Evolutionary conservation across 352 stramenopile species (phyloP), one percentile per base, ranked within the genome.

Genomic region (Globisporangium cederbergense): DNA sequence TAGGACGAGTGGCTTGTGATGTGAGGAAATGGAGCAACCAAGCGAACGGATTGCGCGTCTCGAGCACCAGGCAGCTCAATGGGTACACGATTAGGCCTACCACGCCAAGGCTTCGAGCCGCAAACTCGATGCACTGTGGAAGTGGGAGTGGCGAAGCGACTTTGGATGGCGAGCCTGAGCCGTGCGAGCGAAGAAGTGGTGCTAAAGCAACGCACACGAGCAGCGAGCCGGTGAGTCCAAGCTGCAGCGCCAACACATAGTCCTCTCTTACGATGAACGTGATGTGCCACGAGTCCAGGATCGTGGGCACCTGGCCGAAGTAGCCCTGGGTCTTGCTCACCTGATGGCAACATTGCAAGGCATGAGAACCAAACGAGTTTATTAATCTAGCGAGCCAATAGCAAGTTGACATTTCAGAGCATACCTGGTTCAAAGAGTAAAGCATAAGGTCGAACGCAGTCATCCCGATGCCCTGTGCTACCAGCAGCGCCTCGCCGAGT

Each of bases 1-100:
- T 34, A 28, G 77, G 47, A 36, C 80, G 78, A 20, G 42, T 50
- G 5, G 69, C 50, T 18, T 66, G 40, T 9, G 81, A 68, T 8
- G 70, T 51, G 9, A 93, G 62, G 43, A 87, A 90, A 2, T 60
- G 28, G 16, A 88, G 25, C 2, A 95, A 70, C 84, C 84, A 93
- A 14, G 34, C 57, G 14, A 88, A 72, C 4, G 83, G 81, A 45
- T 90, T 89, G 66, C 62, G 75, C 18, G 75, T 88, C 38, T 81
- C 53, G 32, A 95, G 73, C 5, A 91, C 81, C 25, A 91, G 66
- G 18, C 71, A 86, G 16, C 75, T 89, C 83, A 78, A 93, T 16
- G 79, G 79, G 53, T 89, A 89, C 32, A 90, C 60, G 22, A 87
- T 32, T 0, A 60, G 50, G 6, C 61, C 70, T 9, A 88, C 62